A percentile compares a stretch with the other conserved stretches of the same genome.
These are phyloP conservation scores for Urtica urens DNA, from an alignment of 306 rosid genomes.

Conservation along the genomic window DNA sequence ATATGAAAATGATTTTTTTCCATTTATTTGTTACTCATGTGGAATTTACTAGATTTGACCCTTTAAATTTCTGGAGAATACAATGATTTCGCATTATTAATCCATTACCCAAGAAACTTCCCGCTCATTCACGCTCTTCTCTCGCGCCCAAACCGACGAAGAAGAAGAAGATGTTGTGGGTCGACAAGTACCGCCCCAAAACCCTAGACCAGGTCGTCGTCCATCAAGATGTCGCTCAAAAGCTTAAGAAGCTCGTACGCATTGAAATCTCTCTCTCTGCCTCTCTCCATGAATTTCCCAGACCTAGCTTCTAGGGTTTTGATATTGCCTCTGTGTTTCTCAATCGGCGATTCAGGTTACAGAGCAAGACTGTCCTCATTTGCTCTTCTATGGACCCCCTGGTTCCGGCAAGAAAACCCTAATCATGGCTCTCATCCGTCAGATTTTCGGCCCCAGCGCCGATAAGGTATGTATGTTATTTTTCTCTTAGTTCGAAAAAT, in stretches of 20 bases:
- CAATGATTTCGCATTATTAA: too few species aligned
- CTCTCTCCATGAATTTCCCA: not conserved
- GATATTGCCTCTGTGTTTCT: not conserved
- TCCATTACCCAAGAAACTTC: too few species aligned
- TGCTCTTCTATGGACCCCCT: slow-evolving; percentile 86
- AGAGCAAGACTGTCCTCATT: slow-evolving; percentile 94
- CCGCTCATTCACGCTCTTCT: too few species aligned
- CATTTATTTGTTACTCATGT: too few species aligned
- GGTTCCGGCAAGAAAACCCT: slow-evolving; percentile 99
- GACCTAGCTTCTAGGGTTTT: not conserved
- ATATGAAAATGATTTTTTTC: too few species aligned
- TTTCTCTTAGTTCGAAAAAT: not conserved
- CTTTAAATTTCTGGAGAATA: too few species aligned
- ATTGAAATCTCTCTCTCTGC: not conserved
- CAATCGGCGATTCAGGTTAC: slow-evolving; percentile 40
- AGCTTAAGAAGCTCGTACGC: slow-evolving; percentile 88
- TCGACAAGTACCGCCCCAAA: slow-evolving; percentile 90
- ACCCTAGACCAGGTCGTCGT: slow-evolving; percentile 63
- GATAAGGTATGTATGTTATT: slow-evolving; percentile 48
- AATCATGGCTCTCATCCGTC: slow-evolving; percentile 80
- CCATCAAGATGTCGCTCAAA: slow-evolving; percentile 59
- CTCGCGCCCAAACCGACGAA: too few species aligned
- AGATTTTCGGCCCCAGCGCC: slow-evolving; percentile 79
- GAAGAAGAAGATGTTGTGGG: slow-evolving; percentile 92
- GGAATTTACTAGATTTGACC: too few species aligned